Evolutionary conservation across 1,139 yeast species (phyloP), one percentile per base, ranked within the genome.

Genomic region (Sugiyamaella castrensis): DNA sequence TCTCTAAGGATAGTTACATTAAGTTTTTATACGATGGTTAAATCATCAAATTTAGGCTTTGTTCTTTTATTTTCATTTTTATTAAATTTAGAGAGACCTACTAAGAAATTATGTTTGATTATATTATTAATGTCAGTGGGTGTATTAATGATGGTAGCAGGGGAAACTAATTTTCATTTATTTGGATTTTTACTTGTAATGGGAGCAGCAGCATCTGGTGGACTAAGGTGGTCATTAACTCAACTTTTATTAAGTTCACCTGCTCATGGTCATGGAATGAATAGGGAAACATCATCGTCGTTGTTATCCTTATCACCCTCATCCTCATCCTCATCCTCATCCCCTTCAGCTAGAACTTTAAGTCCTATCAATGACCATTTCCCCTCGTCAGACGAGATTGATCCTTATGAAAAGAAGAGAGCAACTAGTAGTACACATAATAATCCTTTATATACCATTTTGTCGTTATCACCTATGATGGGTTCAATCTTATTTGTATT

Each of bases 211-310:
- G 76, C 85, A 64, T 77, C 88, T 69, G 84, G 95, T 19, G 98
- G 98, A 1, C 71, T 92, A 47, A 76, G 98, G 57, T 92, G 98
- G 98, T 91, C 96, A 1, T 79, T 89, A 57, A 89, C 98, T 2
- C 98, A 92, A 65, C 67, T 92, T 28, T 74, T 91, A 13, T 71
- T 92, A 50, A 46, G 31, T 12, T 26, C 46, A n/a, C 39, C 36
- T n/a, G 43, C 33, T 26, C 35, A 15, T 7, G n/a, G 15, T 28
- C 13, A n/a, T 34, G 11, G 35, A 4, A 15, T n/a, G 12, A 24
- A 37, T 24, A 19, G 32, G 15, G 29, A 10, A 24, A 11, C 36
- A 13, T 15, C 28, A 13, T 24, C n/a, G n/a, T n/a, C n/a, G n/a
- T n/a, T n/a, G n/a, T n/a, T n/a, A n/a, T n/a, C n/a, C n/a, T n/a